These are phyloP conservation scores for Teunomyces tritomae DNA, from an alignment of 805 yeast species.

Conservation along the genomic window DNA sequence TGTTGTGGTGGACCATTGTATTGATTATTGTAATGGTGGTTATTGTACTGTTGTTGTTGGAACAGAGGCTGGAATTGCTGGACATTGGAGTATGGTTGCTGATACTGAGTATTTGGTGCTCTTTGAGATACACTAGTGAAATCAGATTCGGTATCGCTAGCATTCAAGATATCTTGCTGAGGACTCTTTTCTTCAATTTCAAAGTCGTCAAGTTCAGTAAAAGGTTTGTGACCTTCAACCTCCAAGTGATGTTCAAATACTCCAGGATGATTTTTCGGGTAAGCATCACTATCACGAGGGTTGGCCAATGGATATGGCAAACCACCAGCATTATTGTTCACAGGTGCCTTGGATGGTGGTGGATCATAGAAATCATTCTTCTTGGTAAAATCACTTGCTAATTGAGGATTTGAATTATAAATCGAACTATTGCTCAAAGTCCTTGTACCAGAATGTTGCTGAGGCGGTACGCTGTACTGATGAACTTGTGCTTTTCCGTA, in stretches of 20 bases:
- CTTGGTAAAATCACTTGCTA: constrained; percentile 32
- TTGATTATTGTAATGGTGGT: constrained; percentile 2
- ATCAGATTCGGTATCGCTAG: constrained; percentile 53
- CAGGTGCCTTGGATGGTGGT: constrained; percentile 20
- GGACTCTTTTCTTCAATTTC: constrained; percentile 20
- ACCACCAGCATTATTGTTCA: constrained; percentile 17
- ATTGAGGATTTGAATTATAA: constrained; percentile 32
- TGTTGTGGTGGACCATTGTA: neutral
- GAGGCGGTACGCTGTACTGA: neutral
- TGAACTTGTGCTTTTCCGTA: neutral
- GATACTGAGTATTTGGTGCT: constrained; percentile 60
- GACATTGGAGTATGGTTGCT: constrained; percentile 7
- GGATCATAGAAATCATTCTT: constrained; percentile 1
- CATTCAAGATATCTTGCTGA: constrained; percentile 11
- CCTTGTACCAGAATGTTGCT: constrained; percentile 6
- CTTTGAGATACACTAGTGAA: constrained; percentile 80
- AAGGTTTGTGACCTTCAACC: constrained; percentile 46
- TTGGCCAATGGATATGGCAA: constrained; percentile 24
- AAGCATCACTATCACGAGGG: constrained; percentile 7
- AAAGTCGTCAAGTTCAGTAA: constrained; percentile 36
- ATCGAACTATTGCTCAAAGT: constrained; percentile 19
- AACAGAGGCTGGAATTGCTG: constrained; percentile 13
- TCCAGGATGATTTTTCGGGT: constrained; percentile 15
- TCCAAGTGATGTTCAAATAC: constrained; percentile 46
- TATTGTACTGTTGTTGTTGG: constrained; percentile 17